Evolutionary conservation across 148 eudicot species (phyloP).

Genomic region (Chenopodium quinoa): DNA sequence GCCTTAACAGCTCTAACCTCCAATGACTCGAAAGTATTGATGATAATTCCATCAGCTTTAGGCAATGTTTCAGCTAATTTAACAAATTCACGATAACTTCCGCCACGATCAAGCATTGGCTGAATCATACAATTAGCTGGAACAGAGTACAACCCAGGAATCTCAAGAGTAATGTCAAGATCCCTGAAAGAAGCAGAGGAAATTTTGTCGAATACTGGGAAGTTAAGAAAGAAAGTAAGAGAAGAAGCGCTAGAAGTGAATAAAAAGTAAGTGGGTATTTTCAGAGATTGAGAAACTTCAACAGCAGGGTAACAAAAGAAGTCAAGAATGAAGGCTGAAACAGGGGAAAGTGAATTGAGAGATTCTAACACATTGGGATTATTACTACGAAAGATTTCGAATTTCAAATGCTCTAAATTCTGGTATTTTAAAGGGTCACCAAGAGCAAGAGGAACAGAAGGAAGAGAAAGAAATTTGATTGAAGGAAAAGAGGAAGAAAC

Average conservation of each 20-base stretch:
- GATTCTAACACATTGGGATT: conserved; percentile 27
- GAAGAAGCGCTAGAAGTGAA: conserved; percentile 34
- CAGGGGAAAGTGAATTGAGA: conserved; percentile 24
- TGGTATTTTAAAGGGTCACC: conserved; percentile 15
- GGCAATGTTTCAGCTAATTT: conserved; percentile 4
- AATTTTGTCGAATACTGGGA: conserved; percentile 28
- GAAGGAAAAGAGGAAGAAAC: conserved; percentile 39
- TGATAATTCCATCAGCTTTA: conserved; percentile 32
- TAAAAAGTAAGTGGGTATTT: conserved; percentile 43
- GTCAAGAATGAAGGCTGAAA: conserved; percentile 43
- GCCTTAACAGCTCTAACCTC: conserved; percentile 34
- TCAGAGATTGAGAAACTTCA: conserved; percentile 22
- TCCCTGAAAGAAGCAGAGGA: conserved; percentile 33
- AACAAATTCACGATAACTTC: conserved; percentile 23
- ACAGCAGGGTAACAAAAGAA: conserved; percentile 40
- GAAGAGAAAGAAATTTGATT: conserved; percentile 47
- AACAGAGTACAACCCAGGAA: conserved; percentile 47
- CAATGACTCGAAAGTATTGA: conserved; percentile 37
- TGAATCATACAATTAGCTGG: conserved; percentile 34
- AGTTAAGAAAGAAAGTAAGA: conserved; percentile 30
- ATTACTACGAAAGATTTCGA: conserved; percentile 30
- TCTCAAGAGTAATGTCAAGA: conserved; percentile 22
- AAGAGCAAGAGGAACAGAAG: conserved; percentile 25
- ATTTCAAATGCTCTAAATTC: conserved; percentile 18
- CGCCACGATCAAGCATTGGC: conserved; percentile 29